Evolutionary conservation across 805 yeast genomes (phyloP).

Genomic region (Saturnispora zaruensis): DNA sequence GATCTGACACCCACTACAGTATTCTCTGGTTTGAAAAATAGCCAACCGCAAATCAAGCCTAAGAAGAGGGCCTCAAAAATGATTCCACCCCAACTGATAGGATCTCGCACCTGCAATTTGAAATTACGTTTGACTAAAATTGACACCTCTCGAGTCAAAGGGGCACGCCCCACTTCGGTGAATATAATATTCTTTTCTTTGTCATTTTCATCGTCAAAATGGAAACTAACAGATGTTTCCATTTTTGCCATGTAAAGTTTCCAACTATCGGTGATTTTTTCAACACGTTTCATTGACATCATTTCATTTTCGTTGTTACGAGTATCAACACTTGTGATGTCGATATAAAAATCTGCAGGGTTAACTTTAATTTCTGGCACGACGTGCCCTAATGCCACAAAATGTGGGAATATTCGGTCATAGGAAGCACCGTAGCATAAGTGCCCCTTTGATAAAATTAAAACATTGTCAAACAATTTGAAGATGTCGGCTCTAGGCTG

Average conservation of each 20-base stretch:
- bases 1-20: conserved; percentile 61
- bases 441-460: conserved; percentile 58
- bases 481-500: conserved; percentile 79
- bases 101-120: conserved; percentile 42
- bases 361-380: conserved; percentile 39
- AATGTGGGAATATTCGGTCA: conserved; percentile 38
- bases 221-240: not conserved
- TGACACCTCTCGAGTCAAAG: conserved; percentile 33
- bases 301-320: conserved; percentile 32
- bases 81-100: conserved; percentile 37
- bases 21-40: conserved; percentile 56
- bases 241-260: conserved; percentile 17
- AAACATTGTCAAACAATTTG: conserved; percentile 55
- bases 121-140: conserved; percentile 40
- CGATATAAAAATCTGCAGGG: conserved; percentile 56
- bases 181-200: conserved; percentile 9
- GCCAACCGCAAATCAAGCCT: conserved; percentile 67
- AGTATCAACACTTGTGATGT: conserved; percentile 48
- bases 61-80: conserved; percentile 37
- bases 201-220: not conserved
- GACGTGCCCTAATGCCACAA: conserved; percentile 35
- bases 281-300: conserved; percentile 29
- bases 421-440: conserved; percentile 38
- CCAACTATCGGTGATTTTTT: conserved; percentile 33
- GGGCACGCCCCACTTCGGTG: conserved; percentile 30